phyloP scores from a whole-genome alignment of 208 protist species.

The Zelonia costaricensis region DNA sequence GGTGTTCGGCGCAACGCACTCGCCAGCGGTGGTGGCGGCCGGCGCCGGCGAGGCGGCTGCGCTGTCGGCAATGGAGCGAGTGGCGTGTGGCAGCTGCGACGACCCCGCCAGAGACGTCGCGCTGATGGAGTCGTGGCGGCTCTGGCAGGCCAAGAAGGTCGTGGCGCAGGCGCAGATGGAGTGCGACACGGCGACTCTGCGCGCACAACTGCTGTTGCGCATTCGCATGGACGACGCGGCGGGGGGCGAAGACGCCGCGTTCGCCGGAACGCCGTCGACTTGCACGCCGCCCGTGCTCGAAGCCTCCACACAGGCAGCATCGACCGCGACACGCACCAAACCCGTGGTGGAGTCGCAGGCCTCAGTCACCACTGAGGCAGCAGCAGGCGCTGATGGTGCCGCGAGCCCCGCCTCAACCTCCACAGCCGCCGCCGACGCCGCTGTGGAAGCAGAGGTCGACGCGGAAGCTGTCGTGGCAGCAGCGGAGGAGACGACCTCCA shows the following conservation, averaged over 20 bases:
- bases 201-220: neutral
- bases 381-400: too few relatives aligned
- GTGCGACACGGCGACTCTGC: neutral
- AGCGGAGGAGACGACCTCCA: too few relatives aligned
- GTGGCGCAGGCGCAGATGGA: constrained; percentile 8
- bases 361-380: too few relatives aligned
- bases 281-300: constrained; percentile 1
- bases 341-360: too few relatives aligned
- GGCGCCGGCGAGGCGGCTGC: constrained; percentile 3
- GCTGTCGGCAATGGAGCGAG: constrained; percentile 10
- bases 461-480: too few relatives aligned
- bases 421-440: too few relatives aligned
- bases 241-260: constrained; percentile 2
- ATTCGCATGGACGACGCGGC: neutral
- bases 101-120: constrained; percentile 3
- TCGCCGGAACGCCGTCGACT: constrained; percentile 4
- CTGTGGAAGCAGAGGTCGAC: too few relatives aligned
- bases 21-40: neutral
- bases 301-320: neutral
- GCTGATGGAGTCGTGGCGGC: neutral
- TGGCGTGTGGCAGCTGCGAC: neutral
- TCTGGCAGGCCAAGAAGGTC: neutral
- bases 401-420: too few relatives aligned
- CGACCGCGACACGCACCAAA: too few relatives aligned
- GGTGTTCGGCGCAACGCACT: neutral